Percentiles rank a stretch among this genome's conserved stretches.
These are phyloP conservation scores for Coemansia sp. DNA, from an alignment of 371 early-diverging fungal genomes.

Conservation along the genomic window DNA sequence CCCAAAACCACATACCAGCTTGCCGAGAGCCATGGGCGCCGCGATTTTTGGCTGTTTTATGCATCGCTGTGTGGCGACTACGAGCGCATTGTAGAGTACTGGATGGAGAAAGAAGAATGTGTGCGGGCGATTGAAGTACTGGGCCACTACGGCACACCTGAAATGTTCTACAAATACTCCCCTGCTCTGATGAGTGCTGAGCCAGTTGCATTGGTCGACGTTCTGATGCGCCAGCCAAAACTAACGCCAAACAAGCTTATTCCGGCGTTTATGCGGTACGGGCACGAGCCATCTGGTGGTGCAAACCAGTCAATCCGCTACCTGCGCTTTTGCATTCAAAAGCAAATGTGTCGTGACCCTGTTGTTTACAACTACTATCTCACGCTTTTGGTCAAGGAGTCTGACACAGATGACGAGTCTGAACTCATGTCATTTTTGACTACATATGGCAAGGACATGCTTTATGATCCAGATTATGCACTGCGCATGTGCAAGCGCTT, in stretches of 20 bases:
- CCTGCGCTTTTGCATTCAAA: slow-evolving; percentile 74
- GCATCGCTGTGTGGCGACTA: slow-evolving; percentile 77
- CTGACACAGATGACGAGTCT: slow-evolving; percentile 59
- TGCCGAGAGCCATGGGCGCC: slow-evolving; percentile 80
- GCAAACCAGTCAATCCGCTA: slow-evolving; percentile 88
- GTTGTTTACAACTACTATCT: slow-evolving; percentile 89
- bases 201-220: slow-evolving; percentile 76
- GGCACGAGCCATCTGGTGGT: neutral
- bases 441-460: slow-evolving; percentile 68
- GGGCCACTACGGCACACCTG: slow-evolving; percentile 65
- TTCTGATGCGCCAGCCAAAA: slow-evolving; percentile 79
- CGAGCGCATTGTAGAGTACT: slow-evolving; percentile 75
- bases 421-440: slow-evolving; percentile 68
- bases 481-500: slow-evolving; percentile 77
- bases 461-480: slow-evolving; percentile 85
- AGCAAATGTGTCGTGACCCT: slow-evolving; percentile 74
- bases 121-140: slow-evolving; percentile 71
- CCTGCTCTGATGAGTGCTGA: slow-evolving; percentile 75
- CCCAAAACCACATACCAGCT: slow-evolving; percentile 71
- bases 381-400: slow-evolving; percentile 76
- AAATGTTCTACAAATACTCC: slow-evolving; percentile 83
- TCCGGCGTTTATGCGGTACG: slow-evolving; percentile 80
- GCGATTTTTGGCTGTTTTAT: slow-evolving; percentile 54
- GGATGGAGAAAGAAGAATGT: slow-evolving; percentile 75
- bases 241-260: slow-evolving; percentile 81